Conservation (phyloP, 257 asterid species). For the Gentiana macrophylla region DNA sequence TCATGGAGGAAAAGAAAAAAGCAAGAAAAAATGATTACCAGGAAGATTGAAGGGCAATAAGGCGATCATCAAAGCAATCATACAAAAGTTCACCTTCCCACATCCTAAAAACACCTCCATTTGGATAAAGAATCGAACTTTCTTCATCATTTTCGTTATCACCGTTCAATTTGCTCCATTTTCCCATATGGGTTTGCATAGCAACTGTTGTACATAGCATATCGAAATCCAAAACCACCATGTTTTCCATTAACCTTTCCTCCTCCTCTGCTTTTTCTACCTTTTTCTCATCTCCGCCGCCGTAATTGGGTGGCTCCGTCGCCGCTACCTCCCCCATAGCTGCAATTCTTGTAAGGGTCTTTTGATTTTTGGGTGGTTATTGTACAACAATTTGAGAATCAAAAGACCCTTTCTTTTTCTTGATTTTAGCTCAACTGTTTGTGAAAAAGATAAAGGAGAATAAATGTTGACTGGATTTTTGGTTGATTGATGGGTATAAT, state of each 20-base stretch:
- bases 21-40: constrained; percentile 31
- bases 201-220: constrained; percentile 87
- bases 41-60: constrained; percentile 64
- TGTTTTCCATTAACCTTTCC: constrained; percentile 41
- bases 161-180: constrained; percentile 50
- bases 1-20: not conserved
- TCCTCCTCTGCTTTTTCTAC: constrained; percentile 34
- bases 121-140: constrained; percentile 17
- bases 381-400: no score
- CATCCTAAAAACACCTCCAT: constrained; percentile 75
- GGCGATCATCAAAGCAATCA: constrained; percentile 69
- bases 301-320: constrained; percentile 11
- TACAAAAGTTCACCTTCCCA: constrained; percentile 89
- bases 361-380: no score
- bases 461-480: no score
- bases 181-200: constrained; percentile 61
- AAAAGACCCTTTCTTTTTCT: no score
- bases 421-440: no score
- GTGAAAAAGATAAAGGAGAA: no score
- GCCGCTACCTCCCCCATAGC: constrained; percentile 27
- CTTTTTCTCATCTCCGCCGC: constrained; percentile 16
- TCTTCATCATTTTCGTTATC: constrained; percentile 6
- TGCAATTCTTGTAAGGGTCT: not conserved
- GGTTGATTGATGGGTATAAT: no score
- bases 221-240: constrained; percentile 73